Conservation (phyloP, 139 green algal genomes). For the Micromonas commoda region DNA sequence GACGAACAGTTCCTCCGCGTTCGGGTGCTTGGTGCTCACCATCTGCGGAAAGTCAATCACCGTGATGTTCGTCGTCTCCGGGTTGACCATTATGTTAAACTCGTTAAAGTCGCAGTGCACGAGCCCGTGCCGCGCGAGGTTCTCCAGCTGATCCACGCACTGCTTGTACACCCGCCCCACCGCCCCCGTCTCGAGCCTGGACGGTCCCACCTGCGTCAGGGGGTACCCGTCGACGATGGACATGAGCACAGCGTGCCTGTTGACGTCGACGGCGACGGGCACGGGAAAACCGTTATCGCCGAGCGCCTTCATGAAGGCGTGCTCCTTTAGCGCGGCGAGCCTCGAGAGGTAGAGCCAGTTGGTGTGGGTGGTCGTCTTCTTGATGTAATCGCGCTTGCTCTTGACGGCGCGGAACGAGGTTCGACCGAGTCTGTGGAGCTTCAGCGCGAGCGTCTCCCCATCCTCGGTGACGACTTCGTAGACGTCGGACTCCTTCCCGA, state of each 20-base stretch:
- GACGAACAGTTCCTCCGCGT: slow-evolving; percentile 86
- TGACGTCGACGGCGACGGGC: slow-evolving; percentile 82
- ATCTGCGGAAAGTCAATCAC: slow-evolving; percentile 98
- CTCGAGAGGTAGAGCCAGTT: slow-evolving; percentile 93
- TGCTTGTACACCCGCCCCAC: slow-evolving; percentile 60
- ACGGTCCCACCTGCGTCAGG: slow-evolving; percentile 51
- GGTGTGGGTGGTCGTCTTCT: slow-evolving; percentile 42
- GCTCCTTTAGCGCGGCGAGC: slow-evolving; percentile 91
- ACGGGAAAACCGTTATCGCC: slow-evolving; percentile 82
- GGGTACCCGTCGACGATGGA: slow-evolving; percentile 64
- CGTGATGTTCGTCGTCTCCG: slow-evolving; percentile 61
- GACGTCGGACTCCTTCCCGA: slow-evolving; percentile 89
- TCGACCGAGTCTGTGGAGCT: slow-evolving; percentile 93
- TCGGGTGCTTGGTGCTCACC: slow-evolving; percentile 82
- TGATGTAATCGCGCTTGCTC: slow-evolving; percentile 93
- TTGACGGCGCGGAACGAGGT: slow-evolving; percentile 96
- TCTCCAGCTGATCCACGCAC: slow-evolving; percentile 70
- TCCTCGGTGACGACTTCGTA: slow-evolving; percentile 57
- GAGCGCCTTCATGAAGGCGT: slow-evolving; percentile 92
- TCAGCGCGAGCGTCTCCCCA: slow-evolving; percentile 80
- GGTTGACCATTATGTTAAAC: slow-evolving; percentile 80
- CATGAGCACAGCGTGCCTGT: slow-evolving; percentile 94
- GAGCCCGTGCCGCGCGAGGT: slow-evolving; percentile 66
- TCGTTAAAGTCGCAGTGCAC: slow-evolving; percentile 99
- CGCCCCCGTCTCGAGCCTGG: slow-evolving; percentile 45